Base-by-base conservation (phyloP, 768 basidiomycete genomes). In the Mycena haematopus region DNA sequence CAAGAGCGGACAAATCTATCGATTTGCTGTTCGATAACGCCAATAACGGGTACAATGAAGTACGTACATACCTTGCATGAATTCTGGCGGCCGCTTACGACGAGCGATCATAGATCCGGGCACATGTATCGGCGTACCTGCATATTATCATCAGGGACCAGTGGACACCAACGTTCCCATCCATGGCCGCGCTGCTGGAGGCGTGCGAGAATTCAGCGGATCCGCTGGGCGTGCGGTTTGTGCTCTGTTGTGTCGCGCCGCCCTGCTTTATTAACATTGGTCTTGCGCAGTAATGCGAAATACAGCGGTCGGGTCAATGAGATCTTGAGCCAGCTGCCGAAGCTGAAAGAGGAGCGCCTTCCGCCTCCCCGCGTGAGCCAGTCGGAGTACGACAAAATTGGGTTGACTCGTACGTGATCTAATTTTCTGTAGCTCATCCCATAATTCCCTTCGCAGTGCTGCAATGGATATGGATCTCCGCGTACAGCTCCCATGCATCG, bases 311-410 rank as follows among this genome's bases (percentile, higher is more conserved):
- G 80, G 60, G 76, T 95, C 49, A 72, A 82, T 36, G 73, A 78
- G n/a, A 84, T 93, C 55, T 72, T 88, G 45, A 73, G 72, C 24
- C 79, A 86, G 38, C 75, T 97, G 49, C 86, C 88, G 0, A 73
- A 79, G 60, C 92, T 88, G 90, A 88, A 87, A 71, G 81, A 83
- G 60, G 83, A 91, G 65, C 86, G 95, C 38, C 83, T 95, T 25
- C 86, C 93, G 27, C 93, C 95, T 56, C 95, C 95, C 0, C 84
- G 92, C 60, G 92, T 92, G 60, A 89, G 84, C 64, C 90, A 94
- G 70, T 96, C 95, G 10, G 84, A 86, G 83, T 95, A 95, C 72
- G 95, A 96, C 76, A 94, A 92, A 78, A 86, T 93, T 63, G 92
- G 92, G 2, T 76, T 93, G 58, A 92, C 93, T n/a, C 78, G 92